Conservation (phyloP, 805 yeast species). For the Debaryomyces prosopidis region DNA sequence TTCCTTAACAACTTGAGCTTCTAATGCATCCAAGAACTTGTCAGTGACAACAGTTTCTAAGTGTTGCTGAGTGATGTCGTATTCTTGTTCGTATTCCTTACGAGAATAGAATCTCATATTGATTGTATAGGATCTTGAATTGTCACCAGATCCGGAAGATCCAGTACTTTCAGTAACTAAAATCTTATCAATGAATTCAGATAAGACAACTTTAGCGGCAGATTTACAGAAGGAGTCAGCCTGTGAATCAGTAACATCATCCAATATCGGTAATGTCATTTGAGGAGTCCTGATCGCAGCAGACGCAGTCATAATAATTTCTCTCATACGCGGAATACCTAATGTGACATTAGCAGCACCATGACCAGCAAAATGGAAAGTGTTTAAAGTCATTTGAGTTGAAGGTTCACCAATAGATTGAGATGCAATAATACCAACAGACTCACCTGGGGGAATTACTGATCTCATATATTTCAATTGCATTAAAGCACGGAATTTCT, state of each 20-base stretch:
- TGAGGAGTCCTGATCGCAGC: slow-evolving; percentile 97
- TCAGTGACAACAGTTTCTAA: slow-evolving; percentile 67
- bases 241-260: slow-evolving; percentile 77
- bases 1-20: slow-evolving; percentile 73
- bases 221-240: slow-evolving; percentile 94
- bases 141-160: slow-evolving; percentile 42
- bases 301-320: slow-evolving; percentile 98
- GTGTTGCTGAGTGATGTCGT: slow-evolving; percentile 80
- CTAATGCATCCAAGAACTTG: slow-evolving; percentile 69
- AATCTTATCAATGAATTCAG: slow-evolving; percentile 86
- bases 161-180: slow-evolving; percentile 88
- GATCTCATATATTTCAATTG: slow-evolving; percentile 98
- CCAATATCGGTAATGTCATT: slow-evolving; percentile 86
- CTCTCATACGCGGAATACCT: slow-evolving; percentile 99
- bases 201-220: slow-evolving; percentile 77
- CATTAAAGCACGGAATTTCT: slow-evolving; percentile 94
- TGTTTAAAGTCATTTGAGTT: slow-evolving; percentile 96
- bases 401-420: slow-evolving; percentile 99
- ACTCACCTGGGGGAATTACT: slow-evolving; percentile 92
- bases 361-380: slow-evolving; percentile 99
- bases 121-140: slow-evolving; percentile 73
- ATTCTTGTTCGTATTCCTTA: slow-evolving; percentile 79
- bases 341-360: slow-evolving; percentile 99
- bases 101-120: slow-evolving; percentile 72
- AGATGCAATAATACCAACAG: slow-evolving; percentile 97